phyloP scores from a whole-genome alignment of 75 land plant species.

The Picea sitchensis region DNA sequence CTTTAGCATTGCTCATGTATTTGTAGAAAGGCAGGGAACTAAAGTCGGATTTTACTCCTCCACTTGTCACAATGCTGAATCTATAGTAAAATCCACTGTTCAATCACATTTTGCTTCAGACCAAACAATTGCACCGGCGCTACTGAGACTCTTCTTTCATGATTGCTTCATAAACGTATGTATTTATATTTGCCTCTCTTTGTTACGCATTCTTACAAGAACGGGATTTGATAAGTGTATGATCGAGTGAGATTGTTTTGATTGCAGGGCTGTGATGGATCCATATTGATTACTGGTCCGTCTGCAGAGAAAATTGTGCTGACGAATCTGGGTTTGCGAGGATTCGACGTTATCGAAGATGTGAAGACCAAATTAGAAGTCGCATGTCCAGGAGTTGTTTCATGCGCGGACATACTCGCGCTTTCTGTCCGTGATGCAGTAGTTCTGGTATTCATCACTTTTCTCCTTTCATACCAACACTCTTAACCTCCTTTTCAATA shows the following conservation, averaged over 20 bases:
- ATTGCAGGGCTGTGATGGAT: conserved; percentile 22
- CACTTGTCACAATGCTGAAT: conserved; percentile 25
- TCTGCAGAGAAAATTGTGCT: conserved; percentile 21
- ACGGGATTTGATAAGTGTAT: no score
- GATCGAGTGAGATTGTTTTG: no score
- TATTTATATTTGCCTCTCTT: no score
- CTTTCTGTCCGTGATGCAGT: conserved; percentile 24
- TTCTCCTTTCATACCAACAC: no score
- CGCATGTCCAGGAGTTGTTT: conserved; percentile 17
- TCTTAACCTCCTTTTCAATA: no score
- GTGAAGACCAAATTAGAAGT: conserved; percentile 10
- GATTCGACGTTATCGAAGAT: conserved; percentile 21
- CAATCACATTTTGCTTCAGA: conserved; percentile 8
- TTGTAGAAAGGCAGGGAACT: conserved; percentile 16
- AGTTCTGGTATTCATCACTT: neutral
- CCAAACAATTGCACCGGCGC: neutral
- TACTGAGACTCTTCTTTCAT: neutral
- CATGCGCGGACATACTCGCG: conserved; percentile 26
- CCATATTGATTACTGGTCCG: conserved; percentile 5
- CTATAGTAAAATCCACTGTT: conserved; percentile 19
- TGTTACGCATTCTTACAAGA: no score
- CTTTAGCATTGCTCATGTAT: no score
- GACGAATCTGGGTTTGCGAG: conserved; percentile 15
- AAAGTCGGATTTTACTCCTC: conserved; percentile 26
- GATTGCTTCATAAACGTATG: neutral